phyloP scores from a whole-genome alignment of 768 basidiomycete genomes.

The Auricularia heimuer region DNA sequence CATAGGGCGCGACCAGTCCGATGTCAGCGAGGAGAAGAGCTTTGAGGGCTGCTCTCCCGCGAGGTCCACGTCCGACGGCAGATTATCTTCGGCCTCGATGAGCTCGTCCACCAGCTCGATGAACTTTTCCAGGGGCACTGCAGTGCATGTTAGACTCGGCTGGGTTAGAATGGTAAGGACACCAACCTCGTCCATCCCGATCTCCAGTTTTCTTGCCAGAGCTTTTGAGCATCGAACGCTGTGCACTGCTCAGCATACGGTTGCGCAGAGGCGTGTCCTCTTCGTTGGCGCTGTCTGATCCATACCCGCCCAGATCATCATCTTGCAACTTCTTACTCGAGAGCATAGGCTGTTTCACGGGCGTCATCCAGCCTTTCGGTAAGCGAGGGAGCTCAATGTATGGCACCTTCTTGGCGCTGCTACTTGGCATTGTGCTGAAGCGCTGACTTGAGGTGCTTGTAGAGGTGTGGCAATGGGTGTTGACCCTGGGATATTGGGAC shows the following conservation, averaged over 20 bases:
- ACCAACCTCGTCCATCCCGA: slow-evolving; percentile 63
- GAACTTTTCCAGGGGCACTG: slow-evolving; percentile 69
- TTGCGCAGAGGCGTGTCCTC: slow-evolving; percentile 23
- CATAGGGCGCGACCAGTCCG: slow-evolving; percentile 49
- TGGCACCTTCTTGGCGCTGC: slow-evolving; percentile 25
- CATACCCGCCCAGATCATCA: slow-evolving; percentile 47
- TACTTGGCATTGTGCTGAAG: slow-evolving; percentile 12
- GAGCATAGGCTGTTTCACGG: slow-evolving; percentile 29
- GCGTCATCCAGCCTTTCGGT: slow-evolving; percentile 37
- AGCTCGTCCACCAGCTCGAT: slow-evolving; percentile 70
- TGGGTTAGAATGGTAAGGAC: background rate
- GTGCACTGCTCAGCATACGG: slow-evolving; percentile 22
- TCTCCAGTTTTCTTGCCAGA: slow-evolving; percentile 43
- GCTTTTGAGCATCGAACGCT: slow-evolving; percentile 41
- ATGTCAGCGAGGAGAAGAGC: slow-evolving; percentile 54
- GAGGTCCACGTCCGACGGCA: slow-evolving; percentile 47
- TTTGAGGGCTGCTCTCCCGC: slow-evolving; percentile 40
- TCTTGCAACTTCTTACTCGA: slow-evolving; percentile 27
- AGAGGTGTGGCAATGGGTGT: slow-evolving; percentile 14
- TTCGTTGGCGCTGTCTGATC: slow-evolving; percentile 34
- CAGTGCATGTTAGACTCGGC: slow-evolving; percentile 4
- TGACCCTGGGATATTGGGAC: slow-evolving; percentile 10
- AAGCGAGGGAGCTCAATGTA: slow-evolving; percentile 34
- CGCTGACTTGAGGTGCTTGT: background rate
- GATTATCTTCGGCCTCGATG: slow-evolving; percentile 68